Percentiles rank a stretch among this genome's conserved stretches.
Conservation (phyloP, 129 eudicot genomes). For the Logfia minima region DNA sequence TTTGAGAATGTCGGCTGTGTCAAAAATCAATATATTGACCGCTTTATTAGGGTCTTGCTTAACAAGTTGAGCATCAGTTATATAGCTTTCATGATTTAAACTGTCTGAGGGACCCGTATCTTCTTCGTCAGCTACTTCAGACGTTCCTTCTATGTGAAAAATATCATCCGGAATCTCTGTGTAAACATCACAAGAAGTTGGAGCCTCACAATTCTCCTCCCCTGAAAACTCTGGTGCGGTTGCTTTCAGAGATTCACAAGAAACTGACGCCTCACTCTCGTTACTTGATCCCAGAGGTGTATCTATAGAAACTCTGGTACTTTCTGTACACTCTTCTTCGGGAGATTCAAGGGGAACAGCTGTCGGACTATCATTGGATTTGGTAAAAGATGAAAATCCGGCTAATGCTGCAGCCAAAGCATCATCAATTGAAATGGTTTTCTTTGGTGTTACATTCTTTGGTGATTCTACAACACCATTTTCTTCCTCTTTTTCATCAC, state of each 20-base stretch:
- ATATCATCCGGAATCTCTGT: conserved; percentile 4
- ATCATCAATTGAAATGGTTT: conserved; percentile 61
- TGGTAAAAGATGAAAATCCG: conserved; percentile 55
- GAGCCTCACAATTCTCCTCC: conserved; percentile 30
- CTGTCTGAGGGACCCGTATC: conserved; percentile 7
- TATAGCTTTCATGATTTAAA: not conserved
- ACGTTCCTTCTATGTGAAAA: conserved; percentile 20
- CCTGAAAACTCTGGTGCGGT: conserved; percentile 32
- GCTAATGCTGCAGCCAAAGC: conserved; percentile 85
- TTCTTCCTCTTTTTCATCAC: conserved; percentile 53
- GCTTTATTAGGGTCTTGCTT: conserved; percentile 6
- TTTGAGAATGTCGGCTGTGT: conserved; percentile 29
- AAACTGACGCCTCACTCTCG: conserved; percentile 20
- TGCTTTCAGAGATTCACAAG: conserved; percentile 26
- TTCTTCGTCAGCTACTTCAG: conserved; percentile 23
- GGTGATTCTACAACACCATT: conserved; percentile 35
- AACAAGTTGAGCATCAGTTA: conserved; percentile 20
- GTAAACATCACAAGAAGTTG: conserved; percentile 20
- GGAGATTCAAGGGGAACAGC: conserved; percentile 20
- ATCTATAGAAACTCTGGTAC: conserved; percentile 18
- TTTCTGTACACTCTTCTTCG: conserved; percentile 17
- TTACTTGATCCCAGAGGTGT: conserved; percentile 15
- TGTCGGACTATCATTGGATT: not conserved
- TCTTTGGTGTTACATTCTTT: conserved; percentile 38
- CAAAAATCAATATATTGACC: conserved; percentile 10